Evolutionary conservation across 2,329 filamentous ascomycete genomes (phyloP).

Genomic region (Didymella keratinophila): DNA sequence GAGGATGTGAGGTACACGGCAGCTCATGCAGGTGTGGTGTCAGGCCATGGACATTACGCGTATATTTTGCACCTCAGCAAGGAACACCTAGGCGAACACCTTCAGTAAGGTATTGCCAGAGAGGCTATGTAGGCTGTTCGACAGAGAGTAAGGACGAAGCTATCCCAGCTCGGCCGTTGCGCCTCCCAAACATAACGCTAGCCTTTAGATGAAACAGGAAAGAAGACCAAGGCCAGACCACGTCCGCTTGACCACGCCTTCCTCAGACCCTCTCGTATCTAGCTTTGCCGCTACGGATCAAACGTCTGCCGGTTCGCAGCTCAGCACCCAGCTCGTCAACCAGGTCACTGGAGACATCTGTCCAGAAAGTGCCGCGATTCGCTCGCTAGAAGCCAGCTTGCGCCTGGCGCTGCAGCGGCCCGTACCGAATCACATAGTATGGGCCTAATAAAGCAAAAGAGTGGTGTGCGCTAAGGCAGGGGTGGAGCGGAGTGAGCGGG

Average conservation of each 20-base stretch:
- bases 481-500: constrained; percentile 38
- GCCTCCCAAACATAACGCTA: neutral
- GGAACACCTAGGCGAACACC: constrained; percentile 3
- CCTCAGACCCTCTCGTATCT: neutral
- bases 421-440: constrained; percentile 41
- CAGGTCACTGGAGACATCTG: neutral
- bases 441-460: constrained; percentile 36
- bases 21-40: constrained; percentile 15
- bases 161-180: neutral
- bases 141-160: constrained; percentile 19
- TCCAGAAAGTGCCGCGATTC: constrained; percentile 33
- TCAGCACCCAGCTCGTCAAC: neutral
- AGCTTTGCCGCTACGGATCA: neutral
- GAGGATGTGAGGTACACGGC: constrained; percentile 18
- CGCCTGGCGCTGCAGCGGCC: constrained; percentile 45
- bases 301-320: constrained; percentile 5
- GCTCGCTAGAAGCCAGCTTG: constrained; percentile 38
- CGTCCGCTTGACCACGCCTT: neutral
- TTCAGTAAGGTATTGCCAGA: neutral
- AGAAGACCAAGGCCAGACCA: neutral
- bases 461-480: constrained; percentile 40
- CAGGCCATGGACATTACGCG: constrained; percentile 18
- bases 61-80: constrained; percentile 7
- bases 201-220: constrained; percentile 3
- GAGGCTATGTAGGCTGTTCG: constrained; percentile 31